Conservation (phyloP, 768 basidiomycete genomes). For the Auricularia cornea region DNA sequence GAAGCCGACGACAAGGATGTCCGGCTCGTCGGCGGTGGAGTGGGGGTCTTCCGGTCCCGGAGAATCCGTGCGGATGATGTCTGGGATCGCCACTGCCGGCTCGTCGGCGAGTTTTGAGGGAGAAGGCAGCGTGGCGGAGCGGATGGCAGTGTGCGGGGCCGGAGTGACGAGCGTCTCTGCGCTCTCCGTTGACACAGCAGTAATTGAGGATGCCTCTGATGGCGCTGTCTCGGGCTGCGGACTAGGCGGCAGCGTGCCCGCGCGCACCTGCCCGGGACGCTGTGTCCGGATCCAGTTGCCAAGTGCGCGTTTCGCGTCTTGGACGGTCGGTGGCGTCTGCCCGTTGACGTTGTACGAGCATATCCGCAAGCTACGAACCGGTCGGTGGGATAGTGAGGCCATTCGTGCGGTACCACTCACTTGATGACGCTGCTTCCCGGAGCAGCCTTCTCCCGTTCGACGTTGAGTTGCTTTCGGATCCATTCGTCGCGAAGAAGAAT, state of each 20-base stretch:
- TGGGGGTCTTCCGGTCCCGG: background rate
- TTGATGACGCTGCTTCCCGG: background rate
- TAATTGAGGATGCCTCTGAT: background rate
- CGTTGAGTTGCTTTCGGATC: background rate
- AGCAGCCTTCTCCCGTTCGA: background rate
- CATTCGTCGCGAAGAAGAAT: background rate
- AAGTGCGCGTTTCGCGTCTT: background rate
- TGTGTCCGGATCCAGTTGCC: background rate
- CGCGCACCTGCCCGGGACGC: background rate
- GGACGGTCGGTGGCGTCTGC: background rate
- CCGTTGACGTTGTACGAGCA: background rate
- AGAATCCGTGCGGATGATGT: background rate
- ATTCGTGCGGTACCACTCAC: background rate
- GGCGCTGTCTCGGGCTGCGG: background rate
- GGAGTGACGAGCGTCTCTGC: background rate
- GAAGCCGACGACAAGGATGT: slow-evolving; percentile 67
- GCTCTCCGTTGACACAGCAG: background rate
- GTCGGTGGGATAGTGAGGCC: background rate
- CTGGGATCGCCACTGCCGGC: background rate
- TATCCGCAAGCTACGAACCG: background rate
- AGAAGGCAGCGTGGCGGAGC: background rate
- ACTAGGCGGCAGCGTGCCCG: background rate
- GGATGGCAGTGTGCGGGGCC: background rate
- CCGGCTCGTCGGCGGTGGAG: slow-evolving; percentile 34
- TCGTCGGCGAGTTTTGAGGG: background rate